Percentiles rank a stretch among this genome's conserved stretches.
These are phyloP conservation scores for Grigorovia yakushimaensis DNA, from an alignment of 805 yeast species.

Conservation along the genomic window DNA sequence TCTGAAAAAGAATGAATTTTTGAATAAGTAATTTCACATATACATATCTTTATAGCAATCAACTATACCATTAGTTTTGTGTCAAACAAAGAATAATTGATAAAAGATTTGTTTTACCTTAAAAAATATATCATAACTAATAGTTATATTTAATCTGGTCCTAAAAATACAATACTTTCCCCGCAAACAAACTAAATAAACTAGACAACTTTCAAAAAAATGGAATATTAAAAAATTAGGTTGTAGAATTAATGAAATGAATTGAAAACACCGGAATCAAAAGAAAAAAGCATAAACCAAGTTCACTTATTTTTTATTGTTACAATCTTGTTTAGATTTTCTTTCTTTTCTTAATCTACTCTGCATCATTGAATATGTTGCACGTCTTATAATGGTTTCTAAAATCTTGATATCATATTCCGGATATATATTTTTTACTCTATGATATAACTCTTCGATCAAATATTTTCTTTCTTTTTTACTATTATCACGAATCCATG, in stretches of 20 bases:
- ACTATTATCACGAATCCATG: constrained; percentile 78
- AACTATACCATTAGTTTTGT: neutral
- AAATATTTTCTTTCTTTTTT: constrained; percentile 44
- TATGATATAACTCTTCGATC: constrained; percentile 36
- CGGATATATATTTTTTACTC: constrained; percentile 38
- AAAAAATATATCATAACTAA: too few species aligned
- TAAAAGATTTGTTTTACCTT: neutral
- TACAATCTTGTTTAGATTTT: constrained; percentile 20
- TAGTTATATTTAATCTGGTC: too few species aligned
- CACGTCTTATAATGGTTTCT: constrained; percentile 70
- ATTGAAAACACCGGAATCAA: too few species aligned
- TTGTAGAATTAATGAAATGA: neutral
- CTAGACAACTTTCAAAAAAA: neutral
- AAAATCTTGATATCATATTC: constrained; percentile 40
- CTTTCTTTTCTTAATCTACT: constrained; percentile 62
- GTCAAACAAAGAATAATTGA: neutral
- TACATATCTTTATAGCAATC: neutral
- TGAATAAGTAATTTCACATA: neutral
- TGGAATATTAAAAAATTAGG: neutral
- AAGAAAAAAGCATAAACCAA: neutral
- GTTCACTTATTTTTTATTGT: neutral
- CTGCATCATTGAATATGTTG: constrained; percentile 73
- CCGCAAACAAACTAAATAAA: neutral
- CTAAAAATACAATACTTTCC: neutral
- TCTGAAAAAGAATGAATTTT: neutral